Base-by-base conservation (phyloP, 2,329 filamentous ascomycete genomes). In the Fusarium pseudonygamai region DNA sequence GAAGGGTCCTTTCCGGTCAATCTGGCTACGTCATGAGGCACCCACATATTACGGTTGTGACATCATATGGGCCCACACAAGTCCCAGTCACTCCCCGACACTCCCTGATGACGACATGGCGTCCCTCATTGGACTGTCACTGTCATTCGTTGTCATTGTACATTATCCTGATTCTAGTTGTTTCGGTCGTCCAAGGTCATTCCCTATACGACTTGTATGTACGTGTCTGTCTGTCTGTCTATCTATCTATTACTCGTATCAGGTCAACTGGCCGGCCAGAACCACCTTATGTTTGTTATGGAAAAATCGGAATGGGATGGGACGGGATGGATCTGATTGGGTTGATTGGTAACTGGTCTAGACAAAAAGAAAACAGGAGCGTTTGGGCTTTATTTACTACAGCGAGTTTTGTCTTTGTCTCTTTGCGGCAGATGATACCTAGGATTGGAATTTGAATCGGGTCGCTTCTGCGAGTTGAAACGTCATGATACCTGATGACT, bases 31-130 rank as follows among this genome's bases (percentile, higher is more conserved):
- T 74, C 72, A 74, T 60, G 46, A 50, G 47, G 37, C n/a, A 34
- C 14, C 39, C 55, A 64, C 47, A 20, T 10, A 42, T 16, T 24
- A 46, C 42, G 45, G 30, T 30, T 43, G 24, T 75, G 67, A 76
- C 71, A 64, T 72, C 72, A 75, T 55, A 47, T 45, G 50, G 52
- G 22, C 26, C 71, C 68, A 43, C 71, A 30, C 56, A 28, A 55
- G 46, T 64, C 49, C 58, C 50, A 65, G 70, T 60, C 61, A 22
- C 47, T 40, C 43, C 47, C 53, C 52, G 28, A 55, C 36, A 60
- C 65, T 70, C 64, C 58, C 53, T 70, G 61, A 78, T 78, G 76
- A 78, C 75, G 76, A 75, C 76, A 78, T 78, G 72, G 73, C 67
- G 75, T 50, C 67, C 64, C 61, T 69, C 50, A 64, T 70, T 70